Base-by-base conservation (phyloP, 208 protist genomes). In the Trichomonas vaginalis region DNA sequence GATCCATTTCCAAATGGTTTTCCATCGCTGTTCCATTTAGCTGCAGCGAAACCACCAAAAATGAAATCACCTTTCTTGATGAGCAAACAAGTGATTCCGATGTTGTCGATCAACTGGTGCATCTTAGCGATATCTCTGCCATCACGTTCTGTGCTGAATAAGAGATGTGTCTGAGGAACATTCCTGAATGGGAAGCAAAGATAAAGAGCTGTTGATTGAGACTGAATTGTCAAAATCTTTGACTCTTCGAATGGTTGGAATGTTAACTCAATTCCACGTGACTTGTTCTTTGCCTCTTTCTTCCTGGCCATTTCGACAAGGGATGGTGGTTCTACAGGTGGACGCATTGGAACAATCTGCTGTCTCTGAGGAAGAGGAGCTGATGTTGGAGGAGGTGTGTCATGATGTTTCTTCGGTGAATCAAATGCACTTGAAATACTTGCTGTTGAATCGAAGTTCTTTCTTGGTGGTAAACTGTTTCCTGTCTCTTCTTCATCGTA, bases 51-150 rank as follows among this genome's bases (percentile, higher is more conserved):
- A 10, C 86, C 86, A 51, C 86, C 86, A 27, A 92, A 92, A 17
- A 92, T 51, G 45, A 92, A 92, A n/a, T 92, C 86, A 39, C 45
- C 86, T 39, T 92, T 92, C 37, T 92, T 92, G 39, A 92, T 32
- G 14, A 92, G 45, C 14, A 92, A 42, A 42, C 40, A 42, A 15
- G 86, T 92, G 35, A 92, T 92, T 39, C 86, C 86, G 3, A 92
- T 92, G 23, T 45, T 45, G 39, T 92, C 86, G 32, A 92, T 92
- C 86, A 92, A 48, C 37, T 92, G n/a, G 15, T 92, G 86, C 86
- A 92, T 92, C n/a, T 92, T 92, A 12, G 17, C 46, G 17, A 92
- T 92, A 9, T 42, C 42, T 14, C 86, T 9, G 0, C 86, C 86
- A 92, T 92, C 86, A 17, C 86, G 23, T 47, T 92, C 86, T 21